Conservation (phyloP, 805 yeast species). For the Saccharomycopsis guyanensis region DNA sequence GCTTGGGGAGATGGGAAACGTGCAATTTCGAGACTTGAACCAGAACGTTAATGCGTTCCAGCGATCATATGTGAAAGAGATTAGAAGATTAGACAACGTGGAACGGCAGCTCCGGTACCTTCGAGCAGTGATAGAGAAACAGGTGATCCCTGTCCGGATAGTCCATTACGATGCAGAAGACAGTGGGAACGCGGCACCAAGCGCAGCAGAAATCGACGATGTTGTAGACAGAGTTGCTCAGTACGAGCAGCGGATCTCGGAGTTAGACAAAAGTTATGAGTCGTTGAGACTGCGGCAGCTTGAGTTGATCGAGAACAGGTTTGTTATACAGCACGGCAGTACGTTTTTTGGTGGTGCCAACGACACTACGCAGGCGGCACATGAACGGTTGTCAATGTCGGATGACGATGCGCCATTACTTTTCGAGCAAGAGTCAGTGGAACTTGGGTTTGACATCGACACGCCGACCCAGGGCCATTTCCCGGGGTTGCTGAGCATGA, state of each 20-base stretch:
- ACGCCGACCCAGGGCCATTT: neutral
- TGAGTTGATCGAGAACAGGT: slow-evolving; percentile 63
- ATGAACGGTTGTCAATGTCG: slow-evolving; percentile 30
- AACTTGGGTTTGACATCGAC: slow-evolving; percentile 27
- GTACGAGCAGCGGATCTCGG: slow-evolving; percentile 67
- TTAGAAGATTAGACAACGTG: slow-evolving; percentile 75
- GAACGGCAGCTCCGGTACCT: slow-evolving; percentile 71
- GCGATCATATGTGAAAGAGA: slow-evolving; percentile 82
- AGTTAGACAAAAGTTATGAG: slow-evolving; percentile 63
- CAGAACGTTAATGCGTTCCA: slow-evolving; percentile 76
- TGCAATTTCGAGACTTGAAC: slow-evolving; percentile 88
- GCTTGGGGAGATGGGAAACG: slow-evolving; percentile 76
- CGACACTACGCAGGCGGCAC: slow-evolving; percentile 21
- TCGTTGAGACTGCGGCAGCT: slow-evolving; percentile 55
- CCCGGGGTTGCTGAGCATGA: slow-evolving; percentile 24
- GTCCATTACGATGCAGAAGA: slow-evolving; percentile 32
- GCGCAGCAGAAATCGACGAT: slow-evolving; percentile 64
- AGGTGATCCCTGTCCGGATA: slow-evolving; percentile 29
- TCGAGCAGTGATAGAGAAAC: slow-evolving; percentile 42
- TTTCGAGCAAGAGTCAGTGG: slow-evolving; percentile 29
- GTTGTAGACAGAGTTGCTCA: slow-evolving; percentile 52
- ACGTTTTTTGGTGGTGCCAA: slow-evolving; percentile 37
- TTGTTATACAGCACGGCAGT: slow-evolving; percentile 45
- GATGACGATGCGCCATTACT: slow-evolving; percentile 33
- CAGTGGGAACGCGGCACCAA: slow-evolving; percentile 30